These are phyloP conservation scores for Tricholoma saponaceum DNA, from an alignment of 768 basidiomycete species.

Conservation along the genomic window DNA sequence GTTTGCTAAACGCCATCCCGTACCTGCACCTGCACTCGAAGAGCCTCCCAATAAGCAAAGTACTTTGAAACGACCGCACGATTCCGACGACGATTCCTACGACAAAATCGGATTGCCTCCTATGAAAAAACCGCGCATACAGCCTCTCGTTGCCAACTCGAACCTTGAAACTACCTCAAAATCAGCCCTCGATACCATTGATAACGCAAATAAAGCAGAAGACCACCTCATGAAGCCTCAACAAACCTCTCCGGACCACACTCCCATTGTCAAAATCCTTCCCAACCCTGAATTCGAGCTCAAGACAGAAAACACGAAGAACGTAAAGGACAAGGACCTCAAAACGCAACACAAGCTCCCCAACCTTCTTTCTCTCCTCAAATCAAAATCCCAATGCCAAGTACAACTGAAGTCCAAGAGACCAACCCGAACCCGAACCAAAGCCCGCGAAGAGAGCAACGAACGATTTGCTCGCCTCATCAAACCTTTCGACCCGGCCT, in stretches of 20 bases:
- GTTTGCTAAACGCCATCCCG: background rate
- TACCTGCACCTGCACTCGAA: background rate
- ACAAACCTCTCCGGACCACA: background rate
- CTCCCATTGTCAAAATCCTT: background rate
- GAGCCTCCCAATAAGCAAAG: background rate
- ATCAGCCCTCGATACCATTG: background rate
- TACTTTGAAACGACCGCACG: background rate
- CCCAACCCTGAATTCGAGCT: background rate
- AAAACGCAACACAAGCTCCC: background rate
- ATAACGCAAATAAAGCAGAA: background rate
- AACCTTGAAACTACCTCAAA: background rate
- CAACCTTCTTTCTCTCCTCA: background rate
- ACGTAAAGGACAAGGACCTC: background rate
- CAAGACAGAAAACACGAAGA: too few species aligned
- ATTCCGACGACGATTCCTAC: background rate
- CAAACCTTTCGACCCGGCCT: background rate
- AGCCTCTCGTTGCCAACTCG: background rate
- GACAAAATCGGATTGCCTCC: background rate
- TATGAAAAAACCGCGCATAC: constrained; percentile 8
- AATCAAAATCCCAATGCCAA: too few species aligned
- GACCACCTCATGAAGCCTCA: background rate
- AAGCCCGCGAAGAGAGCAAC: background rate
- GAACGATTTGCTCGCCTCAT: background rate
- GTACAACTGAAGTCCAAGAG: too few species aligned
- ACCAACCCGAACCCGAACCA: background rate